phyloP scores from a whole-genome alignment of 1,139 yeast species.

The Zygosaccharomyces sapae region DNA sequence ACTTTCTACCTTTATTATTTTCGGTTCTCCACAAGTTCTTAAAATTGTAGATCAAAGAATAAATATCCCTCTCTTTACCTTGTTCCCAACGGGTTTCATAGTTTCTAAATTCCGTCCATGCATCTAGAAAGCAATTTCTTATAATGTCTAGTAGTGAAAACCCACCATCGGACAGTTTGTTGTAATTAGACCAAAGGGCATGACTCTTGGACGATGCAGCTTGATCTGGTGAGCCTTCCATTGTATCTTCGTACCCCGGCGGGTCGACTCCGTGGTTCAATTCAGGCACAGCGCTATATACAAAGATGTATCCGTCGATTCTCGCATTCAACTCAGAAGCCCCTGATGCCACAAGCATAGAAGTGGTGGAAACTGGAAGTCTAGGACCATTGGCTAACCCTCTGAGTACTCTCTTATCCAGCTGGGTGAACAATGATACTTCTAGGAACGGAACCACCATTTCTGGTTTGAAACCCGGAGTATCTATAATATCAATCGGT shows the following conservation, averaged over 20 bases:
- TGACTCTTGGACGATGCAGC: constrained; percentile 8
- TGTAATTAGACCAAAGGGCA: constrained; percentile 18
- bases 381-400: constrained; percentile 67
- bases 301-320: constrained; percentile 67
- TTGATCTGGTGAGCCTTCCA: constrained; percentile 18
- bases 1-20: constrained; percentile 24
- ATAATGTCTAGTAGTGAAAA: constrained; percentile 47
- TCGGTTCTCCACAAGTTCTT: constrained; percentile 54
- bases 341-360: constrained; percentile 70
- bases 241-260: constrained; percentile 44
- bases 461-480: constrained; percentile 63
- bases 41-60: constrained; percentile 54
- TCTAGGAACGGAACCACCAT: constrained; percentile 71
- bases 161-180: constrained; percentile 37
- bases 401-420: constrained; percentile 55
- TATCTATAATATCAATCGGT: constrained; percentile 62
- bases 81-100: constrained; percentile 54
- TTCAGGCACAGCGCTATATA: constrained; percentile 64
- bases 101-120: constrained; percentile 63
- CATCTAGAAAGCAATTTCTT: constrained; percentile 57
- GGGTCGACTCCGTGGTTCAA: constrained; percentile 40
- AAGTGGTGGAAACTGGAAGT: constrained; percentile 58
- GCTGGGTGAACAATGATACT: constrained; percentile 57
- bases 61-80: constrained; percentile 64
- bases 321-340: constrained; percentile 71